Evolutionary conservation across 257 asterid genomes (phyloP), one percentile per base, ranked within the genome.

Genomic region (Plantago major): DNA sequence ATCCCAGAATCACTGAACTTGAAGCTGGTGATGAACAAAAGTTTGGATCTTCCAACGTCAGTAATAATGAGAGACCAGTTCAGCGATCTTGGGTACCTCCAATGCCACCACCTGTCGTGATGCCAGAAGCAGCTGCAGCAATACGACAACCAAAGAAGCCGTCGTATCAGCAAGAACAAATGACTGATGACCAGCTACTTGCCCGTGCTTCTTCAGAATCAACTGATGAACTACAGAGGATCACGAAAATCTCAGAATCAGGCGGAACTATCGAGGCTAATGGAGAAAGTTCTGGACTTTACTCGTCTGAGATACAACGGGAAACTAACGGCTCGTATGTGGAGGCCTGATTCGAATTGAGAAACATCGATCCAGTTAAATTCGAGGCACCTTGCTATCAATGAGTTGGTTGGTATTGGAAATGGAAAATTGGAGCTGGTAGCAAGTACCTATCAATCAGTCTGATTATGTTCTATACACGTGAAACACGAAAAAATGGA

Each of bases 71-170:
- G 46, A 76, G 71, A 11, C 89, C 85, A 10, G 67, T 64, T 54
- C 93, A 75, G 69, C 76, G 88, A 62, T 78, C 66, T 15, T 93
- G 99, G 99, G 89, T 83, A 7, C 99, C 99, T 18, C 97, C 99
- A 55, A 96, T 78, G 76, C 95, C 97, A 15, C 99, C 97, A 12
- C 95, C 95, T 1, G 95, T 93, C 7, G 91, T 73, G 18, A 93
- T 89, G 89, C 85, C 94, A 0, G 99, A 87, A 74, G 96, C 99
- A 50, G 92, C 97, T 51, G 80, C 91, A 1, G 97, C 99, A 62
- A 93, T 93, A 74, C 87, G 99, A 33, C 95, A 93, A 64, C 95
- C 94, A 13, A 93, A 93, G 79, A 89, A 82, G 73, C 55, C 87
- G 15, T 18, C 71, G 1, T 18, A 42, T 15, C 89, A 76, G 69